Evolutionary conservation across 1,139 yeast genomes (phyloP).

Genomic region (Sugiyamaella pinicola): DNA sequence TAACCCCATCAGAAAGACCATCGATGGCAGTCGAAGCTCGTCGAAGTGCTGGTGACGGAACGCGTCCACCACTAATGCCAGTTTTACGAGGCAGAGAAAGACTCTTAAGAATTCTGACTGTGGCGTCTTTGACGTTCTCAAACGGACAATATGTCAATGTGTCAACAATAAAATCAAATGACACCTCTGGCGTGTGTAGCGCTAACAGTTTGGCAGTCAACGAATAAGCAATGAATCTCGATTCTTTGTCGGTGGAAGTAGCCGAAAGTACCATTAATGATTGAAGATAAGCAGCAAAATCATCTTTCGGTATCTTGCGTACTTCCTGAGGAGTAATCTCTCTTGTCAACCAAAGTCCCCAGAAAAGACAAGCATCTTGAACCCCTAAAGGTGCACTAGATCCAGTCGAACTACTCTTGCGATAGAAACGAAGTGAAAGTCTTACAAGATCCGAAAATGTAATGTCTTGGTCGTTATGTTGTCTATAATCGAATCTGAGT

Average conservation of each 20-base stretch:
- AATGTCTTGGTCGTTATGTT: background rate
- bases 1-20: conserved; percentile 17
- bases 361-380: conserved; percentile 47
- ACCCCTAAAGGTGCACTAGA: conserved; percentile 45
- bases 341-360: conserved; percentile 48
- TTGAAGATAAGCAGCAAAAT: conserved; percentile 51
- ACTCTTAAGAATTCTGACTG: conserved; percentile 69
- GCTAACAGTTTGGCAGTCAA: conserved; percentile 48
- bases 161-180: conserved; percentile 65
- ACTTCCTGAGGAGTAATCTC: conserved; percentile 40
- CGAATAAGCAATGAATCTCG: conserved; percentile 38
- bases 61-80: background rate
- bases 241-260: conserved; percentile 35
- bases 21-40: conserved; percentile 18
- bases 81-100: conserved; percentile 37
- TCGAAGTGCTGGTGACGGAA: conserved; percentile 13
- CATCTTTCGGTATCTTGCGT: conserved; percentile 30
- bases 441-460: conserved; percentile 32
- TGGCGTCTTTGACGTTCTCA: conserved; percentile 57
- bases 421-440: conserved; percentile 29
- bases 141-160: conserved; percentile 71
- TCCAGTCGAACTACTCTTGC: conserved; percentile 31
- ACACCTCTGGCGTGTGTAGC: conserved; percentile 55
- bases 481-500: conserved; percentile 33
- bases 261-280: conserved; percentile 47